A percentile compares a stretch with the other conserved stretches of the same genome.
Evolutionary conservation across 257 asterid genomes (phyloP).

Genomic region (Asclepias syriaca): DNA sequence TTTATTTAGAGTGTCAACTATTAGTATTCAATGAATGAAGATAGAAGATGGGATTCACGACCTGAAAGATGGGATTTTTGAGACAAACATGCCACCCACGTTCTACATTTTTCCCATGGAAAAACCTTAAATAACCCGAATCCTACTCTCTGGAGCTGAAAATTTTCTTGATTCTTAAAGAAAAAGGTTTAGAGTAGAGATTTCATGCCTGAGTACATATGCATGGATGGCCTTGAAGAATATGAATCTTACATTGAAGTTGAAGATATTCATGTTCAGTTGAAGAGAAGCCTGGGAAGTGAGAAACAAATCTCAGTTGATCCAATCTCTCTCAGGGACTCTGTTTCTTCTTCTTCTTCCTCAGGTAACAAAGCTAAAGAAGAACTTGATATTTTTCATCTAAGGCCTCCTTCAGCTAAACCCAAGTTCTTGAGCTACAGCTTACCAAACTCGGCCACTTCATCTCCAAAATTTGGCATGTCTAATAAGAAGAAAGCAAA

Average conservation of each 20-base stretch:
- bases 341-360: constrained; percentile 2
- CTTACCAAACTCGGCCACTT: constrained; percentile 49
- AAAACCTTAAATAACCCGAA: constrained; percentile 21
- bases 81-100: constrained; percentile 39
- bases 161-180: not conserved
- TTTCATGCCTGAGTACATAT: constrained; percentile 9
- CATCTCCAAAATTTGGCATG: constrained; percentile 38
- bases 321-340: constrained; percentile 43
- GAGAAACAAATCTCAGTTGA: constrained; percentile 71
- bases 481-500: constrained; percentile 19
- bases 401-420: constrained; percentile 22
- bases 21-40: not conserved
- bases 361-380: constrained; percentile 4
- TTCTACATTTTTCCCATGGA: constrained; percentile 6
- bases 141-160: not conserved
- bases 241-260: constrained; percentile 13
- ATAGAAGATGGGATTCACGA: constrained; percentile 41
- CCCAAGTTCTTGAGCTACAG: constrained; percentile 49
- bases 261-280: constrained; percentile 12
- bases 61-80: constrained; percentile 5
- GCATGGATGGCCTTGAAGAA: constrained; percentile 10
- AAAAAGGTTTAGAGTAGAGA: not conserved
- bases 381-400: constrained; percentile 4
- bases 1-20: not conserved
- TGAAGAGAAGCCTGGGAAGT: constrained; percentile 19